phyloP scores from a whole-genome alignment of 495 filamentous ascomycete genomes.

The Lophiotrema nucula region DNA sequence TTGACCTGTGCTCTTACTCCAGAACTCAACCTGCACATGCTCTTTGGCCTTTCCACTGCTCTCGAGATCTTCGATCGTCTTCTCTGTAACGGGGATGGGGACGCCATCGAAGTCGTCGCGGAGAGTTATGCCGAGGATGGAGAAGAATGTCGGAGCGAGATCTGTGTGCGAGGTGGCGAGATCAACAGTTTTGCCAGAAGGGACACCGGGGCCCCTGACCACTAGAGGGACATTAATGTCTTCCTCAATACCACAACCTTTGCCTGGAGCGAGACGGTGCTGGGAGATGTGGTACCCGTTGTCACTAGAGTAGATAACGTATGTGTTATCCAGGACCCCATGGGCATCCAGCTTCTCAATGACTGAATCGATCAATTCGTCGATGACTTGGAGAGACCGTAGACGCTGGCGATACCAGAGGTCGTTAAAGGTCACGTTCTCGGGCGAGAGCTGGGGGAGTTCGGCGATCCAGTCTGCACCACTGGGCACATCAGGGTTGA shows the following conservation, averaged over 20 bases:
- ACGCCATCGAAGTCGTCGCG: constrained; percentile 30
- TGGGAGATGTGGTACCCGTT: constrained; percentile 76
- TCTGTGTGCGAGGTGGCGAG: constrained; percentile 68
- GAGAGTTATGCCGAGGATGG: constrained; percentile 45
- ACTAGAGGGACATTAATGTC: constrained; percentile 70
- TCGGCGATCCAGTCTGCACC: constrained; percentile 62
- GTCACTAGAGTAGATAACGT: constrained; percentile 68
- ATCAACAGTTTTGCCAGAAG: constrained; percentile 40
- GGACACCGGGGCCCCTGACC: constrained; percentile 35
- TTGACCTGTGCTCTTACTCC: constrained; percentile 37
- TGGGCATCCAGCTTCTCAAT: constrained; percentile 52
- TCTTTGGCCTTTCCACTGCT: constrained; percentile 44
- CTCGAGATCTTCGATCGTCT: constrained; percentile 26
- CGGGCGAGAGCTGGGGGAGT: constrained; percentile 52
- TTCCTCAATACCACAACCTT: constrained; percentile 68
- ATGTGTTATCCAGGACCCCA: constrained; percentile 63
- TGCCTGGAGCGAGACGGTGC: constrained; percentile 68
- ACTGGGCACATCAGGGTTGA: constrained; percentile 44
- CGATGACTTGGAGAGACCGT: constrained; percentile 63
- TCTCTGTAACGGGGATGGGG: constrained; percentile 31
- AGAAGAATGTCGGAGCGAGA: constrained; percentile 64
- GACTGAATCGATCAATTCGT: constrained; percentile 64
- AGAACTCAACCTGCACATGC: constrained; percentile 39
- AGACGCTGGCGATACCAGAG: constrained; percentile 64
- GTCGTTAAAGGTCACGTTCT: constrained; percentile 63